Percentiles rank a stretch among this genome's conserved stretches.
Evolutionary conservation across 192 early-diverging fungal species (phyloP).

Genomic region (Coemansia aciculifera): DNA sequence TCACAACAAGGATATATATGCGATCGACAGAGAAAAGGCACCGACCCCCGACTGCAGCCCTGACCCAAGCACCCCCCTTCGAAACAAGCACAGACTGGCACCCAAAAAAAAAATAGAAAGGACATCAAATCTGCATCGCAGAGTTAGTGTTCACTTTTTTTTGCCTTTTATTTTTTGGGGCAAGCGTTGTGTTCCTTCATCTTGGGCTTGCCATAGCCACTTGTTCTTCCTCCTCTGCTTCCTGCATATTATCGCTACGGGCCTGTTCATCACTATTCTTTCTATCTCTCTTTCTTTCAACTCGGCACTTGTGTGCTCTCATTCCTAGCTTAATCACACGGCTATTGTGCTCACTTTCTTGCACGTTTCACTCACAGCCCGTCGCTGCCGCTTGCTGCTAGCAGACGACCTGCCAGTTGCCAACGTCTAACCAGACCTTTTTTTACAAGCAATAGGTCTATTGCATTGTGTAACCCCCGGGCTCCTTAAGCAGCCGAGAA

Average conservation of each 20-base stretch:
- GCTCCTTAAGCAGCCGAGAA: neutral
- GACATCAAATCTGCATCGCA: constrained; percentile 25
- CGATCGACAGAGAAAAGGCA: constrained; percentile 3
- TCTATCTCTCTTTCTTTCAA: neutral
- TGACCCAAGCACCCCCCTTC: neutral
- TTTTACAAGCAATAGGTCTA: neutral
- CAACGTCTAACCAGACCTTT: neutral
- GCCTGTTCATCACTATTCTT: neutral
- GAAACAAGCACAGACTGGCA: constrained; percentile 6
- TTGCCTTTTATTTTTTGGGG: neutral
- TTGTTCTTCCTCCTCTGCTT: neutral
- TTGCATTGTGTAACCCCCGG: neutral
- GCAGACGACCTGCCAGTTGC: neutral
- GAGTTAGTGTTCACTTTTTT: constrained; percentile 22
- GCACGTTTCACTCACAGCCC: neutral
- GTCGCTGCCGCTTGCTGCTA: neutral
- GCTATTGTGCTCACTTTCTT: neutral
- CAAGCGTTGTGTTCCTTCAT: constrained; percentile 12
- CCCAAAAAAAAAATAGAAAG: constrained; percentile 9
- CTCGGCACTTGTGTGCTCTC: neutral
- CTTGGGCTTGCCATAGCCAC: neutral
- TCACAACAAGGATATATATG: neutral
- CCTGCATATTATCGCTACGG: constrained; percentile 2
- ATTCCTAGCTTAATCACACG: neutral
- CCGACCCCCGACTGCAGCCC: constrained; percentile 6